These are phyloP conservation scores for Funneliformis caledonium DNA, from an alignment of 371 early-diverging fungal genomes.

Conservation along the genomic window DNA sequence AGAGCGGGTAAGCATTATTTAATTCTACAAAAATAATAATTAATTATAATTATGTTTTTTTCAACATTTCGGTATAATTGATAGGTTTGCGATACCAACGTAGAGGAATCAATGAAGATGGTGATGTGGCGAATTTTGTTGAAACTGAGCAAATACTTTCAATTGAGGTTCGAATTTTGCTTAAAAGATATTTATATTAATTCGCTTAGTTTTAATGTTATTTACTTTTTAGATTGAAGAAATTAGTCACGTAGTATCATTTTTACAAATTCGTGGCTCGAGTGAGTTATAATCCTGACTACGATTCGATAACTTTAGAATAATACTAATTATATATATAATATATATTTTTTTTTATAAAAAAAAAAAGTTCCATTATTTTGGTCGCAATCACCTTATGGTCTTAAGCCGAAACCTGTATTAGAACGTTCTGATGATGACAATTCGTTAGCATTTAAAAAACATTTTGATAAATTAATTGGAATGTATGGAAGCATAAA, in stretches of 20 bases:
- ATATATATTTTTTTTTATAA: not conserved
- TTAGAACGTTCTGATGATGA: slow-evolving; percentile 52
- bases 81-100: slow-evolving; percentile 90
- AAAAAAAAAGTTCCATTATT: slow-evolving; percentile 55
- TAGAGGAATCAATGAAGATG: slow-evolving; percentile 93
- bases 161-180: not conserved
- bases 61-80: no score
- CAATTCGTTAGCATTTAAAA: slow-evolving; percentile 54
- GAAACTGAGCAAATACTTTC: slow-evolving; percentile 96
- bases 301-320: not conserved
- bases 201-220: not conserved
- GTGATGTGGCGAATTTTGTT: slow-evolving; percentile 96
- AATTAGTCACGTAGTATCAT: slow-evolving; percentile 22
- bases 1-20: slow-evolving; percentile 60
- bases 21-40: not conserved
- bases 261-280: slow-evolving; percentile 39
- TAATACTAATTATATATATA: not conserved
- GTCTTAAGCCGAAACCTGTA: slow-evolving; percentile 66
- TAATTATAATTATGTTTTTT: not conserved
- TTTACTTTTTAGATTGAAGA: slow-evolving; percentile 16
- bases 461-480: slow-evolving; percentile 78
- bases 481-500: slow-evolving; percentile 76
- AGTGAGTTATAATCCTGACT: not conserved
- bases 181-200: not conserved
- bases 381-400: slow-evolving; percentile 74